Conservation (phyloP, 2,329 filamentous ascomycete genomes). For the Polytolypa hystricis region DNA sequence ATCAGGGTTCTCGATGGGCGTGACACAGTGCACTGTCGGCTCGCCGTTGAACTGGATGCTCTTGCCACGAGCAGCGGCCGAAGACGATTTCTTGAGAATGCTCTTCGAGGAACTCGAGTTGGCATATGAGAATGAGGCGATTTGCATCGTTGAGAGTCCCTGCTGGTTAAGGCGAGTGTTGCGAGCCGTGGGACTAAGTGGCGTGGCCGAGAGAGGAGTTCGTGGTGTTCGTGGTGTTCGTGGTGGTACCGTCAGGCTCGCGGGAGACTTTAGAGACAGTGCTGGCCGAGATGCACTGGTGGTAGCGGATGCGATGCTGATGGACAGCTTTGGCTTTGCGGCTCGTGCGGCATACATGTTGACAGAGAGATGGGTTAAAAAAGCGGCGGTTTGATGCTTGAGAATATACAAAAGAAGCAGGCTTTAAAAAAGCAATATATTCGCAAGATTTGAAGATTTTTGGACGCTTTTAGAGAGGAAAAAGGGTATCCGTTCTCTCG, state of each 20-base stretch:
- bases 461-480: not conserved
- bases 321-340: conserved; percentile 36
- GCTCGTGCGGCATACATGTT: conserved; percentile 33
- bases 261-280: conserved; percentile 35
- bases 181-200: conserved; percentile 30
- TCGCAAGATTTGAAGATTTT: not conserved
- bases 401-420: too few species aligned
- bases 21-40: conserved; percentile 36
- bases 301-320: conserved; percentile 32
- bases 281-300: conserved; percentile 25
- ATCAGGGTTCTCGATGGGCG: conserved; percentile 38
- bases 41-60: conserved; percentile 34
- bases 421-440: too few species aligned
- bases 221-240: too few species aligned
- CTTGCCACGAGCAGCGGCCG: conserved; percentile 18
- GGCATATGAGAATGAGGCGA: conserved; percentile 30
- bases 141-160: conserved; percentile 30
- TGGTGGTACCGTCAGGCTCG: conserved; percentile 17
- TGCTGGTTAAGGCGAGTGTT: conserved; percentile 27
- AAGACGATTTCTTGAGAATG: conserved; percentile 35
- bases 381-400: not conserved
- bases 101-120: conserved; percentile 36
- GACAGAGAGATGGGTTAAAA: conserved; percentile 1
- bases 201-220: conserved; percentile 34
- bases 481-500: too few species aligned